Evolutionary conservation across 768 basidiomycete species (phyloP).

Genomic region (Solioccasus polychromus): DNA sequence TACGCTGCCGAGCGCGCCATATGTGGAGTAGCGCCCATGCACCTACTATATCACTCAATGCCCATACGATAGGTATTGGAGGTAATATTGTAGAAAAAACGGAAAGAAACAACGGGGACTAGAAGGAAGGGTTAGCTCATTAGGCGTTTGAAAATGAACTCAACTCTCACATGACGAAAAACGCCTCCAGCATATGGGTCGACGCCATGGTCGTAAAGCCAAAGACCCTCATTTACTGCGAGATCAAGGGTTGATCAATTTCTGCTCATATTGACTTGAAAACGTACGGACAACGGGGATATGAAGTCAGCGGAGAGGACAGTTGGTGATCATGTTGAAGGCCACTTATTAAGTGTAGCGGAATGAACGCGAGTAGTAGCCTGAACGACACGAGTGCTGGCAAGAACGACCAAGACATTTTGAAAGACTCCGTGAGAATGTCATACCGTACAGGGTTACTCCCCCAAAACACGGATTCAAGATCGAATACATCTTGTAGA

Average conservation of each 20-base stretch:
- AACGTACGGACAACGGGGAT: constrained; percentile 61
- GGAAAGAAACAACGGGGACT: constrained; percentile 82
- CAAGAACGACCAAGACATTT: constrained; percentile 28
- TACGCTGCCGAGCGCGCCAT: constrained; percentile 61
- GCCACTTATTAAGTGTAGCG: constrained; percentile 38
- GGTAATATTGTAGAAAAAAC: constrained; percentile 73
- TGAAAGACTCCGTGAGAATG: no score
- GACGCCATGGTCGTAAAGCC: constrained; percentile 70
- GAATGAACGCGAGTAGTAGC: constrained; percentile 50
- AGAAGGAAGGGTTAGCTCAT: constrained; percentile 2
- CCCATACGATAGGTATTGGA: constrained; percentile 63
- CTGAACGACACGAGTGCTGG: constrained; percentile 45
- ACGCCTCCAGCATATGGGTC: constrained; percentile 86
- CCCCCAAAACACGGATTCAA: no score
- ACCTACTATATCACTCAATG: constrained; percentile 58
- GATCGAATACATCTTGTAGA: no score
- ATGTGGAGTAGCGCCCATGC: constrained; percentile 68
- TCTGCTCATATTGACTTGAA: neutral
- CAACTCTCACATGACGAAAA: constrained; percentile 73
- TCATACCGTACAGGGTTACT: no score
- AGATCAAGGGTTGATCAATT: constrained; percentile 9
- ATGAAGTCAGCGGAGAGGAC: constrained; percentile 78
- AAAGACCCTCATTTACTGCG: constrained; percentile 87
- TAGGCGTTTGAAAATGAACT: neutral
- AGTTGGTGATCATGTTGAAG: constrained; percentile 74